These are phyloP conservation scores for Platanthera zijinensis DNA, from an alignment of 106 monocot genomes.

Conservation along the genomic window DNA sequence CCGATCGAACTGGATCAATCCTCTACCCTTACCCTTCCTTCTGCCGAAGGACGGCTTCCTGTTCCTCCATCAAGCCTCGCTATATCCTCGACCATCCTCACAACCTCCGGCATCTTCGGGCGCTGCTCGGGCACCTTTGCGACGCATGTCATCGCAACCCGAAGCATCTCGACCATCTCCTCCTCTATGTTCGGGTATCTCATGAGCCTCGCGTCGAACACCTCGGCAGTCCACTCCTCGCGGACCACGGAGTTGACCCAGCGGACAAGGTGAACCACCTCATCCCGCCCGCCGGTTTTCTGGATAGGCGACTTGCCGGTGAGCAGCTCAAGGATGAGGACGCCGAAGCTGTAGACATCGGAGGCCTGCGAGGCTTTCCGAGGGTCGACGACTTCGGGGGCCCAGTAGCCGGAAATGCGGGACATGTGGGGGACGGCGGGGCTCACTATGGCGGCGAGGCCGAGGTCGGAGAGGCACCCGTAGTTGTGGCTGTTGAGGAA, in stretches of 20 bases:
- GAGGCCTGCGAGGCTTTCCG: slow-evolving; percentile 21
- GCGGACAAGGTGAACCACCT: slow-evolving; percentile 13
- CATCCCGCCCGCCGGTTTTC: slow-evolving; percentile 15
- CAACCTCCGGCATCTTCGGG: slow-evolving; percentile 12
- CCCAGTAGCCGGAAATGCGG: slow-evolving; percentile 31
- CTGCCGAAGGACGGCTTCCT: not conserved
- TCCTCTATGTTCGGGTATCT: slow-evolving; percentile 11
- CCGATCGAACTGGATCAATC: not conserved
- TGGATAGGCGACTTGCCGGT: slow-evolving; percentile 37
- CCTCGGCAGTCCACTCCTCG: slow-evolving; percentile 19
- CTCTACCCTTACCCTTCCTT: not conserved
- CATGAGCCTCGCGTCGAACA: slow-evolving; percentile 15
- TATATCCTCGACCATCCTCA: slow-evolving; percentile 15
- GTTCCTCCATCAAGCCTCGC: not conserved
- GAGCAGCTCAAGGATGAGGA: slow-evolving; percentile 50
- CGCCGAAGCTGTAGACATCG: slow-evolving; percentile 51
- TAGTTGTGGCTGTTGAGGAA: slow-evolving; percentile 31
- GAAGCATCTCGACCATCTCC: slow-evolving; percentile 21
- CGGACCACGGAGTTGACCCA: slow-evolving; percentile 17
- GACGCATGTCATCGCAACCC: slow-evolving; percentile 14
- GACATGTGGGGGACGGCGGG: slow-evolving; percentile 10
- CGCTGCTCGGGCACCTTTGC: slow-evolving; percentile 14
- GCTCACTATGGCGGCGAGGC: slow-evolving; percentile 17
- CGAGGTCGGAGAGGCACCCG: slow-evolving; percentile 38
- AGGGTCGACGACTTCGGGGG: slow-evolving; percentile 31